phyloP scores from a whole-genome alignment of 108 stramenopile species.

The Chaetoceros tenuissimus region DNA sequence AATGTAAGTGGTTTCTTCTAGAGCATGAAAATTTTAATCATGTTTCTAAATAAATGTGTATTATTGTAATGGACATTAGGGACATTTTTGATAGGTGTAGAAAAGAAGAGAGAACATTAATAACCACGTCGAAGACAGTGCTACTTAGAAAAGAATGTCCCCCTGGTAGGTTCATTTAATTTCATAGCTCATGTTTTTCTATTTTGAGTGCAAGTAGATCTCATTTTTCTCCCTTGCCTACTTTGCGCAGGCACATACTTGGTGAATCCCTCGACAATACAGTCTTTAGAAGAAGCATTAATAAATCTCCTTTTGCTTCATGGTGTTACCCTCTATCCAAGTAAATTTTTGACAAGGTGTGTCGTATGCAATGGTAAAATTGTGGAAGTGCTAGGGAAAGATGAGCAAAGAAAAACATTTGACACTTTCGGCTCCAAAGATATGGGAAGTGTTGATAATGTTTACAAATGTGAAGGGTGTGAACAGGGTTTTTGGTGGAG shows the following conservation, averaged over 20 bases:
- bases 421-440: slow-evolving; percentile 45
- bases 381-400: slow-evolving; percentile 33
- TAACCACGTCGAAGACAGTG: slow-evolving; percentile 78
- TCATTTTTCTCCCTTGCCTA: not conserved
- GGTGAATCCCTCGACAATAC: slow-evolving; percentile 44
- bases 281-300: slow-evolving; percentile 56
- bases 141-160: slow-evolving; percentile 74
- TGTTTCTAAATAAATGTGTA: slow-evolving; percentile 2
- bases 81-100: slow-evolving; percentile 68
- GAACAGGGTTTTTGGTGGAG: slow-evolving; percentile 83
- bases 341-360: slow-evolving; percentile 61
- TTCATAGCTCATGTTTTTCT: not conserved
- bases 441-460: slow-evolving; percentile 31
- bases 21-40: not conserved
- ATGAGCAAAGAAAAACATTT: slow-evolving; percentile 49
- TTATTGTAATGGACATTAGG: slow-evolving; percentile 8
- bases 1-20: slow-evolving; percentile 32
- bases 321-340: slow-evolving; percentile 54
- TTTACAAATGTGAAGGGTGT: slow-evolving; percentile 67
- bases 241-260: slow-evolving; percentile 38
- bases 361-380: slow-evolving; percentile 84
- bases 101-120: slow-evolving; percentile 53
- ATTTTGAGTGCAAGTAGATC: not conserved
- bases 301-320: slow-evolving; percentile 64
- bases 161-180: slow-evolving; percentile 16